Evolutionary conservation across 495 filamentous ascomycete species (phyloP).

Genomic region (Filosporella fistucella): DNA sequence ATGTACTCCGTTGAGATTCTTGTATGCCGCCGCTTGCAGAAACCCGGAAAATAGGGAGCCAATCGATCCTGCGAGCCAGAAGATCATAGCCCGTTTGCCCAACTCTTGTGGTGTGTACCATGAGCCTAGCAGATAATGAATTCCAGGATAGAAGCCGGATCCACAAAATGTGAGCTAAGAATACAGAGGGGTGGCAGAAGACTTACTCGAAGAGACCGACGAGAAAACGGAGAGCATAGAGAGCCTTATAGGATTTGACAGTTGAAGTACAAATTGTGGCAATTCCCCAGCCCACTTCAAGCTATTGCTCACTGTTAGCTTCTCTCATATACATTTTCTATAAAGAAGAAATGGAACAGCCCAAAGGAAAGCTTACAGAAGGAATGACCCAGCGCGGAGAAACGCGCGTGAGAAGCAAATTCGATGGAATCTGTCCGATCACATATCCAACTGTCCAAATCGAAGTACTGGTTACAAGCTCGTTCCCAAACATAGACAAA

Average conservation of each 20-base stretch:
- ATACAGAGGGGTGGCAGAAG: slow-evolving; percentile 4
- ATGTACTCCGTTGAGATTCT: slow-evolving; percentile 35
- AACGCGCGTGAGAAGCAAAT: slow-evolving; percentile 6
- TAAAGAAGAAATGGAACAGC: not conserved
- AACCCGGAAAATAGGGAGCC: slow-evolving; percentile 46
- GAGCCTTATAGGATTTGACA: slow-evolving; percentile 11
- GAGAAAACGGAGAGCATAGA: slow-evolving; percentile 55
- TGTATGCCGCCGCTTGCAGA: slow-evolving; percentile 47
- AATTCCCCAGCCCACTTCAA: slow-evolving; percentile 10
- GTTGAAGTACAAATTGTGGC: slow-evolving; percentile 6
- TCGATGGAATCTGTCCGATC: slow-evolving; percentile 12
- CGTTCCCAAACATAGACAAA: slow-evolving; percentile 5
- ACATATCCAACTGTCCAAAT: slow-evolving; percentile 12
- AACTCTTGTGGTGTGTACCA: slow-evolving; percentile 38
- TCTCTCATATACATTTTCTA: not conserved
- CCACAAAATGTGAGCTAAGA: slow-evolving; percentile 20
- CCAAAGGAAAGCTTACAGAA: not conserved
- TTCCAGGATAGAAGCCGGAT: slow-evolving; percentile 28
- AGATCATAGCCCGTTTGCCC: slow-evolving; percentile 35
- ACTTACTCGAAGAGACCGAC: slow-evolving; percentile 33
- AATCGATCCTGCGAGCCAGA: slow-evolving; percentile 21
- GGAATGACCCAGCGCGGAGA: slow-evolving; percentile 10
- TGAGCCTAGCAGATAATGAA: slow-evolving; percentile 44
- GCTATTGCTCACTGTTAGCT: not conserved
- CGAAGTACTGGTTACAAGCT: slow-evolving; percentile 7